Conservation (phyloP, 331 rosid species). For the Saraca asoca region DNA sequence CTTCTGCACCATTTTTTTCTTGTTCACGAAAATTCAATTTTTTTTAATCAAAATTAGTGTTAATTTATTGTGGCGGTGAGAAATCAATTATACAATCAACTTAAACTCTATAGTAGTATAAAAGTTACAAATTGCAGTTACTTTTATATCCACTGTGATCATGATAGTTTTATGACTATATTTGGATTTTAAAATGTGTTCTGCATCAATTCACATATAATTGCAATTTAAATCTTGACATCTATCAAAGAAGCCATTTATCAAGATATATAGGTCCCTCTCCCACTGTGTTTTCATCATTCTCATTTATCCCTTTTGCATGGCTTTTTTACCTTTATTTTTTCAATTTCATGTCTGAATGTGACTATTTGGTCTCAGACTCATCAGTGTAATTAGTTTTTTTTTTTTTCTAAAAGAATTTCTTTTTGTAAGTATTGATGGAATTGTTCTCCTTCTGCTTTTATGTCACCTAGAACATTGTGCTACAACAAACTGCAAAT, state of each 20-base stretch:
- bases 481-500: slow-evolving; percentile 30
- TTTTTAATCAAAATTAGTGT: not conserved
- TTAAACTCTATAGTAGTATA: too few relatives aligned
- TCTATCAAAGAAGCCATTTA: too few relatives aligned
- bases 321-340: slow-evolving; percentile 24
- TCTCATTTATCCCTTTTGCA: slow-evolving; percentile 25
- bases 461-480: slow-evolving; percentile 42
- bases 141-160: too few relatives aligned
- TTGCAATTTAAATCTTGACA: too few relatives aligned
- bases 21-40: not conserved
- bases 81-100: too few relatives aligned
- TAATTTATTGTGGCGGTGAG: too few relatives aligned
- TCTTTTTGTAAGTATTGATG: slow-evolving; percentile 28
- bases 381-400: slow-evolving; percentile 12
- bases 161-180: too few relatives aligned
- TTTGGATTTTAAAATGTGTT: too few relatives aligned
- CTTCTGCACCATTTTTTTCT: not conserved
- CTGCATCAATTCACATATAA: too few relatives aligned
- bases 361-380: slow-evolving; percentile 37
- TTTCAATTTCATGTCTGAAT: slow-evolving; percentile 29
- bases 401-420: slow-evolving; percentile 24
- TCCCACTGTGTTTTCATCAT: not conserved
- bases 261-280: not conserved
- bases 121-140: too few relatives aligned
- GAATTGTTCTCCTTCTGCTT: slow-evolving; percentile 42